Base-by-base conservation (phyloP, 345 rosid genomes). In the Boechera stricta region DNA sequence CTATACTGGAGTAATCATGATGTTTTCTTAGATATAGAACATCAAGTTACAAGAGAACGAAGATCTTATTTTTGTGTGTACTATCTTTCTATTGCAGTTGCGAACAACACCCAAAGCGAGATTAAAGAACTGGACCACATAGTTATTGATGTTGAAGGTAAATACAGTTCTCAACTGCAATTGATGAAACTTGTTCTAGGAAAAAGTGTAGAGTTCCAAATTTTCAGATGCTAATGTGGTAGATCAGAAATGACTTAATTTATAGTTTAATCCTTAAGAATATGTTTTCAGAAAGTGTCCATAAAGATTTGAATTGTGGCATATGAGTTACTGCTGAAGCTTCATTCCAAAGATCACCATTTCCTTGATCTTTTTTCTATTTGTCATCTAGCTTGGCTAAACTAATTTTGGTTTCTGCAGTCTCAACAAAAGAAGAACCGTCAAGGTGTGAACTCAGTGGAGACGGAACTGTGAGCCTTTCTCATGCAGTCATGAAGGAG, bases 381-480 rank as follows among this genome's bases (percentile, higher is more conserved):
- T 32, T 3, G 1, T 18, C 63, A 56, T 69, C 33, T 80, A n/a
- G 26, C 55, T 47, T 42, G 47, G 13, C 74, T 62, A 55, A 69
- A 69, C 67, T 10, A 4, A 44, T 56, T 76, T 29, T 35, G 31
- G 52, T 80, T 70, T 49, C 73, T 80, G 36, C 83, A 79, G 76
- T 73, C 69, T 53, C 69, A 36, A 66, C 18, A 26, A 73, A 81
- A 31, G 73, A 78, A 71, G 54, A 68, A 75, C 28, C 21, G 49
- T 55, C 65, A 64, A 74, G 75, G 56, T 42, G 64, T 56, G 77
- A 74, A 73, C 78, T 54, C 61, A 68, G 75, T 29, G 72, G 69
- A 82, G 60, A 67, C 64, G 70, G 66, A 79, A 77, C 47, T 72
- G 92, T 90, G 79, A 82, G 90, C 72, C 39, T 60, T 55, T 48